phyloP scores from a whole-genome alignment of 148 eudicot species.

The Tetragonia tetragonoides region DNA sequence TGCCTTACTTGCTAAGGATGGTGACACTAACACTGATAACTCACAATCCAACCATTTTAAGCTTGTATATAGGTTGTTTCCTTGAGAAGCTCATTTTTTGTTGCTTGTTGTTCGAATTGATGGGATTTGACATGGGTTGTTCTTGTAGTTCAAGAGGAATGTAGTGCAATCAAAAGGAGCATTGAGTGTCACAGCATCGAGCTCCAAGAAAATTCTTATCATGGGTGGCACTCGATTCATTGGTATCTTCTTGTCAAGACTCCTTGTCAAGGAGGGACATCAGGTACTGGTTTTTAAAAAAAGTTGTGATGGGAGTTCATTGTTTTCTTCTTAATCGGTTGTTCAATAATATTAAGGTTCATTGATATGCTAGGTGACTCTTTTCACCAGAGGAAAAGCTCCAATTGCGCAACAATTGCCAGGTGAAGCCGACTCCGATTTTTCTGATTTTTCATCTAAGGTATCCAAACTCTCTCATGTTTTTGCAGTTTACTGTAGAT shows the following conservation, averaged over 20 bases:
- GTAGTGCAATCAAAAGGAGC: constrained; percentile 61
- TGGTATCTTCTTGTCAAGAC: constrained; percentile 83
- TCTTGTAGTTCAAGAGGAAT: constrained; percentile 74
- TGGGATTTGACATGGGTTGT: background rate
- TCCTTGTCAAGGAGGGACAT: constrained; percentile 91
- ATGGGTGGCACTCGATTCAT: constrained; percentile 98
- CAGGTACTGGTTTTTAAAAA: constrained; percentile 54
- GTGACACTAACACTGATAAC: background rate
- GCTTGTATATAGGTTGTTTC: too few relatives aligned
- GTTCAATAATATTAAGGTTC: background rate
- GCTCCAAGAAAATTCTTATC: constrained; percentile 81
- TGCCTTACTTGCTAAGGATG: background rate
- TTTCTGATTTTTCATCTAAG: constrained; percentile 74
- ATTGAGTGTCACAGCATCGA: constrained; percentile 64
- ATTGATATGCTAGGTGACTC: constrained; percentile 56
- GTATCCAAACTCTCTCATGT: constrained; percentile 20
- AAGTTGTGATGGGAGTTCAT: background rate
- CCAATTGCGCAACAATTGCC: constrained; percentile 86
- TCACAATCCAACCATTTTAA: background rate
- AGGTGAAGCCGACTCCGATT: constrained; percentile 79
- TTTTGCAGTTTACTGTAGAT: too few relatives aligned
- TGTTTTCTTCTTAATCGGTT: background rate
- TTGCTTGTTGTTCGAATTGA: background rate
- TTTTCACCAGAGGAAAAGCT: constrained; percentile 96
- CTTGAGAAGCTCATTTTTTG: background rate